Conservation (phyloP, 2,329 filamentous ascomycete genomes). For the Epichloe hybrida region DNA sequence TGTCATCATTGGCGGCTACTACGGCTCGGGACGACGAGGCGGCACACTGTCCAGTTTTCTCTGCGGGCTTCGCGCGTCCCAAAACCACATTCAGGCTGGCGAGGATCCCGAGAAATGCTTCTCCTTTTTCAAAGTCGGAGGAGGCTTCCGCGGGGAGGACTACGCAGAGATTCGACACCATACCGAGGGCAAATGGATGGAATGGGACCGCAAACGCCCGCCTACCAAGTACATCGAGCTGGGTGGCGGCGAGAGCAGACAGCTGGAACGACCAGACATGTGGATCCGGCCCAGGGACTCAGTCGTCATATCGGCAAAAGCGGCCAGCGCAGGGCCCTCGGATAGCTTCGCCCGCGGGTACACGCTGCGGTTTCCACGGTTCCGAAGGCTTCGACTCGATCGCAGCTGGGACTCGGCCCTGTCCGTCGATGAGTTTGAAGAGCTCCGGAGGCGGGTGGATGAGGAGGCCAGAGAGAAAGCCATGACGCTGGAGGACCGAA, state of each 20-base stretch:
- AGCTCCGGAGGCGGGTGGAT: conserved; percentile 55
- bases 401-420: conserved; percentile 72
- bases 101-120: conserved; percentile 61
- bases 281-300: conserved; percentile 90
- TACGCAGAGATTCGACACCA: conserved; percentile 71
- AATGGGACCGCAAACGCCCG: conserved; percentile 68
- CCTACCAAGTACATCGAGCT: conserved; percentile 70
- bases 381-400: conserved; percentile 69
- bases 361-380: conserved; percentile 83
- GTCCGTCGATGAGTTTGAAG: conserved; percentile 62
- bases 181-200: conserved; percentile 83
- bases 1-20: conserved; percentile 83
- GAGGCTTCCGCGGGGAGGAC: conserved; percentile 74
- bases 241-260: conserved; percentile 55
- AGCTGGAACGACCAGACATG: conserved; percentile 70
- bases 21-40: conserved; percentile 73
- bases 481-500: conserved; percentile 63
- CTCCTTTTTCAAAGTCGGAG: conserved; percentile 96
- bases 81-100: conserved; percentile 47
- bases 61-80: conserved; percentile 71
- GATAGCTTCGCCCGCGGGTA: conserved; percentile 64
- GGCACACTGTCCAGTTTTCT: conserved; percentile 75
- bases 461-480: conserved; percentile 58
- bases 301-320: conserved; percentile 78
- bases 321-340: conserved; percentile 60